Conservation (phyloP, 176 grass and related monocot genomes). For the Oryza coarctata region DNA sequence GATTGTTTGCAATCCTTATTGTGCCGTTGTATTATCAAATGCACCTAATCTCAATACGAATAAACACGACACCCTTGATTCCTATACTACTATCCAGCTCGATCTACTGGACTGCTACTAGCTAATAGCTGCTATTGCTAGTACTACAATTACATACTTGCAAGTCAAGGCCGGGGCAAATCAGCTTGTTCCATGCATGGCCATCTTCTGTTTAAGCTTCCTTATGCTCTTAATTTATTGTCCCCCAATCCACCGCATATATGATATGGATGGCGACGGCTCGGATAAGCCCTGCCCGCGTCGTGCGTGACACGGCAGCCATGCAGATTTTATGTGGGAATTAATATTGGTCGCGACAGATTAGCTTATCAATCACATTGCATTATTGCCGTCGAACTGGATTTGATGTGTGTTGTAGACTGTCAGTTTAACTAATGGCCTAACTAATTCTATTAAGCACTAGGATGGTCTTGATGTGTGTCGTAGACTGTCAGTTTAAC, state of each 20-base stretch:
- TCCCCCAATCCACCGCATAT: background rate
- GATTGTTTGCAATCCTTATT: too few species aligned
- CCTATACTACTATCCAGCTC: too few species aligned
- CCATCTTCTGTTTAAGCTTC: background rate
- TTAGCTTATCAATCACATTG: background rate
- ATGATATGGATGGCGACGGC: slow-evolving; percentile 22
- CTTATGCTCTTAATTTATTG: background rate
- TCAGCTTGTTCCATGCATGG: background rate
- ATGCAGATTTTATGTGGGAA: background rate
- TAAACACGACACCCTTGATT: too few species aligned
- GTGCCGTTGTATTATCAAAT: too few species aligned
- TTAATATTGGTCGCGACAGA: background rate
- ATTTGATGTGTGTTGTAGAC: background rate
- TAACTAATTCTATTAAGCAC: slow-evolving; percentile 3
- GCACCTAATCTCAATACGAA: too few species aligned
- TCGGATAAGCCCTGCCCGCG: slow-evolving; percentile 12
- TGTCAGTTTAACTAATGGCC: slow-evolving; percentile 22
- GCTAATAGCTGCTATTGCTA: background rate
- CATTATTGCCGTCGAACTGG: background rate
- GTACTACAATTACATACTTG: background rate
- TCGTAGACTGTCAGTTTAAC: background rate
- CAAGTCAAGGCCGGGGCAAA: slow-evolving; percentile 34
- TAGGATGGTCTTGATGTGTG: background rate
- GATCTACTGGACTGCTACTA: too few species aligned
- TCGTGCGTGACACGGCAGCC: background rate